Conservation (phyloP, 2,329 filamentous ascomycete species). For the Microdochium trichocladiopsis region DNA sequence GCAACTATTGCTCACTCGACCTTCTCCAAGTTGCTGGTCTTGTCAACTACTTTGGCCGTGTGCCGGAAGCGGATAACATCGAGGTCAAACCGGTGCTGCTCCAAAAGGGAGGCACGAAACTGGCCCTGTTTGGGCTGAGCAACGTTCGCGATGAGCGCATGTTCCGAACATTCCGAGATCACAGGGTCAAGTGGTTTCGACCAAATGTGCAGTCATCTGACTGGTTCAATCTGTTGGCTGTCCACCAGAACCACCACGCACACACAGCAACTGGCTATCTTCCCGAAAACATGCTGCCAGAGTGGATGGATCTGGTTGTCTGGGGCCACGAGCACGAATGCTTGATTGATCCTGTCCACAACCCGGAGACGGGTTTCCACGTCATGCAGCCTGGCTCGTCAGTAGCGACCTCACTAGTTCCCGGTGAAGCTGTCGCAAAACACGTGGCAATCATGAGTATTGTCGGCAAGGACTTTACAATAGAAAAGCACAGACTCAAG, state of each 20-base stretch:
- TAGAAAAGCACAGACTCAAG: conserved; percentile 77
- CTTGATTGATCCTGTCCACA: conserved; percentile 74
- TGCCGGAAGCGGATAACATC: conserved; percentile 89
- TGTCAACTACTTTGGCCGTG: conserved; percentile 92
- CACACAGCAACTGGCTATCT: conserved; percentile 91
- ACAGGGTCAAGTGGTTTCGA: conserved; percentile 88
- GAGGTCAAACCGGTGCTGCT: conserved; percentile 84
- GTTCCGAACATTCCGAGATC: conserved; percentile 87
- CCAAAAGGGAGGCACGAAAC: conserved; percentile 87
- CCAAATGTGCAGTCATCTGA: conserved; percentile 73
- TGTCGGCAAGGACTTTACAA: conserved; percentile 73
- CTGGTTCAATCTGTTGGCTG: conserved; percentile 93
- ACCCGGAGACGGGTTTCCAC: conserved; percentile 83
- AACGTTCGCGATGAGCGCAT: conserved; percentile 94
- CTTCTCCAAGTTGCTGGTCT: conserved; percentile 85
- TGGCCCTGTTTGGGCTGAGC: conserved; percentile 89
- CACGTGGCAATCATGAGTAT: conserved; percentile 82
- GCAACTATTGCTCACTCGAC: conserved; percentile 85
- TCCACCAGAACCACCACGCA: conserved; percentile 94
- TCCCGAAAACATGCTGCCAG: conserved; percentile 85
- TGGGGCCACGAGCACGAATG: conserved; percentile 99
- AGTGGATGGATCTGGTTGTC: conserved; percentile 84
- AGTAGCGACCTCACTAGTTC: conserved; percentile 84
- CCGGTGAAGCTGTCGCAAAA: conserved; percentile 85
- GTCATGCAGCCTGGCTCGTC: conserved; percentile 98